phyloP scores from a whole-genome alignment of 2,329 filamentous ascomycete genomes.

The Cladosporium sp. region DNA sequence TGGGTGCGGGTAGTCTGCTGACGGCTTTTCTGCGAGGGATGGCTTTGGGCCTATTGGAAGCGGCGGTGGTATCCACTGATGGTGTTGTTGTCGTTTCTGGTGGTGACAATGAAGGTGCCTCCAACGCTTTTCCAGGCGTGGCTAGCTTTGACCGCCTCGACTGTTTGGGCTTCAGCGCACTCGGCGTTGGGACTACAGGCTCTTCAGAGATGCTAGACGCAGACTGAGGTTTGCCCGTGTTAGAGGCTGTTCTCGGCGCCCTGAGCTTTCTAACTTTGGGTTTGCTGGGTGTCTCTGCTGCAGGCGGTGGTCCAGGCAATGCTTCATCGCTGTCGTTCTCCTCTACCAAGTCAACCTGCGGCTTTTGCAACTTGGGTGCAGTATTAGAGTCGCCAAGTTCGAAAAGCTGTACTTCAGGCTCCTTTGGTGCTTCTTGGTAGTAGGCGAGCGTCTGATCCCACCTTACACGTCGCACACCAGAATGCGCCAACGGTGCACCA shows the following conservation, averaged over 20 bases:
- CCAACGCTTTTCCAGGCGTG: slow-evolving; percentile 36
- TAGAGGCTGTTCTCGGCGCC: slow-evolving; percentile 29
- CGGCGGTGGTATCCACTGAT: not conserved
- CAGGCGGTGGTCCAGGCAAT: slow-evolving; percentile 21
- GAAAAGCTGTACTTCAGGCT: slow-evolving; percentile 20
- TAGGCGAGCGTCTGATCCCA: slow-evolving; percentile 53
- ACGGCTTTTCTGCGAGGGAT: slow-evolving; percentile 24
- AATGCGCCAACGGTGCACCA: slow-evolving; percentile 33
- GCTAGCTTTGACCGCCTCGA: slow-evolving; percentile 38
- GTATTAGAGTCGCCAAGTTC: slow-evolving; percentile 23
- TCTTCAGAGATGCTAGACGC: not conserved
- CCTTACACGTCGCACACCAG: slow-evolving; percentile 37
- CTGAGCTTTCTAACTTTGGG: slow-evolving; percentile 33
- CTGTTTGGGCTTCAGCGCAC: slow-evolving; percentile 21
- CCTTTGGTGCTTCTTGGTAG: slow-evolving; percentile 42
- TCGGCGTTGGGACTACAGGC: slow-evolving; percentile 18
- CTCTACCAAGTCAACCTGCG: not conserved
- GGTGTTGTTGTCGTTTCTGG: not conserved
- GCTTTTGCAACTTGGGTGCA: slow-evolving; percentile 9
- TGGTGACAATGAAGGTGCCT: not conserved
- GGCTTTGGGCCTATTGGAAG: slow-evolving; percentile 14
- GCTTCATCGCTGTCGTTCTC: slow-evolving; percentile 9
- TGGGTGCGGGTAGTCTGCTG: slow-evolving; percentile 31
- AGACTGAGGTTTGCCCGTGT: slow-evolving; percentile 23
- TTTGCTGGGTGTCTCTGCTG: slow-evolving; percentile 36